Base-by-base conservation (phyloP, 108 stramenopile genomes). In the Nannochloropsis gaditana region DNA sequence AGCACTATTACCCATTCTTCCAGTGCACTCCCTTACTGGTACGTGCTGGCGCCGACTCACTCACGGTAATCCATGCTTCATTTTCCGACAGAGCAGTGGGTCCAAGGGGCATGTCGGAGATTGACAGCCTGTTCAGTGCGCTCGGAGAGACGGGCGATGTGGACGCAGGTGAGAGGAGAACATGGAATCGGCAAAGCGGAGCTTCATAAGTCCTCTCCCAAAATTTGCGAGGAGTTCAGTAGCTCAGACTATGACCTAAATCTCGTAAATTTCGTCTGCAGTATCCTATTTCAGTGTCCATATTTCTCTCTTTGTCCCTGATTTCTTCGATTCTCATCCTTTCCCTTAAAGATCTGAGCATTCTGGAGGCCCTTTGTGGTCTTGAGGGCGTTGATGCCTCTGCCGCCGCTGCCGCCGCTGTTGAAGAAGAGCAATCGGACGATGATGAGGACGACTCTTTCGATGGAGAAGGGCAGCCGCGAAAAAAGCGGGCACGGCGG, bases 401-500 rank as follows among this genome's bases (percentile, higher is more conserved):
- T n/a, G 59, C 59, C 8, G 59, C 59, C 8, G 59, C 59, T 3
- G 59, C 59, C 8, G 59, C 59, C 15, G 59, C 59, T n/a, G 59
- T 73, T 2, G 59, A 73, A n/a, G 59, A 73, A n/a, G 59, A 73
- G 8, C 59, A 73, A n/a, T 73, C 6, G 5, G 59, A 73, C 59
- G 59, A 73, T n/a, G 59, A 73, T n/a, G 59, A 73, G 59, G 59
- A 73, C 19, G 59, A 73, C 59, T 73, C 59, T n/a, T 73, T 73
- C 59, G 59, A 73, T 73, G 59, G 59, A n/a, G 59, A 73, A 15
- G 59, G 59, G n/a, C 59, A 73, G 59, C 59, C 59, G 59, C 59
- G 59, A n/a, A 73, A 73, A n/a, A 73, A 73, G 59, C 59, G 59
- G 59, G 59, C 59, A 73, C 59, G 59, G 15, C 59, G 59, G 19